These are phyloP conservation scores for Penicillium taxi DNA, from an alignment of 495 filamentous ascomycete species.

Conservation along the genomic window DNA sequence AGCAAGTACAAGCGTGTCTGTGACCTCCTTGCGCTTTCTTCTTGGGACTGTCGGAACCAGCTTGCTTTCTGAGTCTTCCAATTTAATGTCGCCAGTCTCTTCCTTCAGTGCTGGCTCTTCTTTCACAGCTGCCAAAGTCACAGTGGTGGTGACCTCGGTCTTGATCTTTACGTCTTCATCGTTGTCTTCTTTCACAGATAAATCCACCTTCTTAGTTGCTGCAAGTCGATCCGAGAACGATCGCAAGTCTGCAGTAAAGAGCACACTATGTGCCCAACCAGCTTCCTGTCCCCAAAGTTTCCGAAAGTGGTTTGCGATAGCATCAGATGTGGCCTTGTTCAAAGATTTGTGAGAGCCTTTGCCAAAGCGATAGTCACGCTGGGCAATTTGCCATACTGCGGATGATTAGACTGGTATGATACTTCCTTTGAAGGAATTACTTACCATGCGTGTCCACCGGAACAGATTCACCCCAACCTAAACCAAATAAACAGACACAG, in stretches of 20 bases:
- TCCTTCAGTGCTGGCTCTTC: constrained; percentile 9
- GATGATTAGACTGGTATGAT: constrained; percentile 4
- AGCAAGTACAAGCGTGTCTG: constrained; percentile 15
- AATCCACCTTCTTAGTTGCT: constrained; percentile 38
- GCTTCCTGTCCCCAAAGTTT: constrained; percentile 88
- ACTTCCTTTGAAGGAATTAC: constrained; percentile 10
- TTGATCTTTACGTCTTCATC: constrained; percentile 20
- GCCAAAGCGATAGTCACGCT: constrained; percentile 88
- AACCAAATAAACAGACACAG: constrained; percentile 92
- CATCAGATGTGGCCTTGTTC: constrained; percentile 80
- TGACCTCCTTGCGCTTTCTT: constrained; percentile 16
- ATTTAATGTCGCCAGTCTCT: constrained; percentile 18
- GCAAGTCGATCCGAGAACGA: constrained; percentile 64
- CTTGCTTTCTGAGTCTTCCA: constrained; percentile 17
- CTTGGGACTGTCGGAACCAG: constrained; percentile 5
- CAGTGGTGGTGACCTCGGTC: constrained; percentile 20
- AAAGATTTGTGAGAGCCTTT: constrained; percentile 78
- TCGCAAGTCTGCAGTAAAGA: constrained; percentile 90
- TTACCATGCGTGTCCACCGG: constrained; percentile 90
- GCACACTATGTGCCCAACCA: constrained; percentile 94
- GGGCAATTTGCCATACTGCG: constrained; percentile 92
- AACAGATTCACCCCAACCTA: constrained; percentile 94
- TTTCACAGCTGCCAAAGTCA: constrained; percentile 22
- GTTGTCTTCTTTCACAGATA: constrained; percentile 24
- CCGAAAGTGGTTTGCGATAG: constrained; percentile 83